Base-by-base conservation (phyloP, 2,329 filamentous ascomycete genomes). In the Knufia petricola region DNA sequence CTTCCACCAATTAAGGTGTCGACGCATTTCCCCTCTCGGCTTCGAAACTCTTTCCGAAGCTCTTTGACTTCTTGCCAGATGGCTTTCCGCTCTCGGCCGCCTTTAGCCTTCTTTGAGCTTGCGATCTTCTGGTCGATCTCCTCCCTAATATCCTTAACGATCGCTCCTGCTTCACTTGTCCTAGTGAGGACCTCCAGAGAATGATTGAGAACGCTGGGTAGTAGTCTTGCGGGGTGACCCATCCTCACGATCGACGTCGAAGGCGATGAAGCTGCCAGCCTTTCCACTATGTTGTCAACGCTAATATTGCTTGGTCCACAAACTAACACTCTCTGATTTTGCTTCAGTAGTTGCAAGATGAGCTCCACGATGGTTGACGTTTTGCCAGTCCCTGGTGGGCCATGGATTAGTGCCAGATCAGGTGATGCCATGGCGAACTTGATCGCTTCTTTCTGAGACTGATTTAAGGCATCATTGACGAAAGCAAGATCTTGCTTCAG, bases 241-340 rank as follows among this genome's bases (percentile, higher is more conserved):
- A 98, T 78, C 1, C 92, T 84, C 30, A 96, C 77, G 59, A 96
- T 87, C 0, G 87, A 84, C 1, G 95, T 75, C 60, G 87, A 88
- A 0, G 85, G 81, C 4, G 57, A 54, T 2, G 55, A 50, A 17
- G 49, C 26, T 1, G 88, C 80, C 1, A 96, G 76, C 6, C 92
- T 81, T 67, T 98, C 92, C 7, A 95, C 89, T 50, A 98, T 94
- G 62, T 98, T 98, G 74, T 98, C 92, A 1, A 98, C 92, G 0
- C 87, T 92, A 58, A 98, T 89, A 63, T 98, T 98, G 24, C 87
- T 95, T 0, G 92, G 92, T 0, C 90, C 92, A 60, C 92, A 96
- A n/a, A 96, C 90, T 1, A 96, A 74, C 9, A 96, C 73, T 1
- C 88, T 79, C 47, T 82, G 75, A 28, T 81, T 77, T 20, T 79